Evolutionary conservation across 768 basidiomycete genomes (phyloP), one percentile per base, ranked within the genome.

Genomic region (Pleurotus djamor): DNA sequence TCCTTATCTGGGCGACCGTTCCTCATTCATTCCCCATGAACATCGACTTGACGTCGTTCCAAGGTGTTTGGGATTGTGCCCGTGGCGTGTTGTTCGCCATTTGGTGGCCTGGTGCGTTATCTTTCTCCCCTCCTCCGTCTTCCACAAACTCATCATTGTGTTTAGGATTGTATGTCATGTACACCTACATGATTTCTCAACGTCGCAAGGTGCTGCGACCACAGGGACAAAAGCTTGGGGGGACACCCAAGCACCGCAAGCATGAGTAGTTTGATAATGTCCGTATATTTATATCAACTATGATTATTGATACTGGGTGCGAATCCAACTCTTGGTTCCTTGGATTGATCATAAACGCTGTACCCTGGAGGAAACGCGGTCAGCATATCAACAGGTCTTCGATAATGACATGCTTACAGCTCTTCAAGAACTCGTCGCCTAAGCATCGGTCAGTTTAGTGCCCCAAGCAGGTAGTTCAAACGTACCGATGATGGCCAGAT

Each of bases 21-120:
- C 90, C 91, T 6, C 63, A 63, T 33, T 75, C 77, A 4, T 72
- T 76, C 5, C 76, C 76, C 8, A 63, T 77, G 56, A 80, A 68
- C 38, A 81, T 71, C 61, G 81, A 78, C 77, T 69, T 65, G 58
- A 66, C 74, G 57, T 71, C 71, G 74, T 63, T 79, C 61, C 68
- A 68, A 51, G 74, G 75, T 48, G 69, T 67, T 56, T 91, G 89
- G 87, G 89, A 92, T 62, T 84, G 83, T 61, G 63, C 80, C 60
- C 82, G 87, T 8, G 81, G 79, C 1, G 70, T 69, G 0, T 72
- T 95, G 64, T 92, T 96, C 72, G 59, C 82, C 10, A 77, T 87
- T 37, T 98, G 96, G 96, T 94, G 92, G 84, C 94, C 94, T 48
- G 85, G 96, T 96, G 62, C 44, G 70, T 71, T 48, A 33, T 34